Conservation (phyloP, 2,329 filamentous ascomycete species). For the Penicillium digitatum region DNA sequence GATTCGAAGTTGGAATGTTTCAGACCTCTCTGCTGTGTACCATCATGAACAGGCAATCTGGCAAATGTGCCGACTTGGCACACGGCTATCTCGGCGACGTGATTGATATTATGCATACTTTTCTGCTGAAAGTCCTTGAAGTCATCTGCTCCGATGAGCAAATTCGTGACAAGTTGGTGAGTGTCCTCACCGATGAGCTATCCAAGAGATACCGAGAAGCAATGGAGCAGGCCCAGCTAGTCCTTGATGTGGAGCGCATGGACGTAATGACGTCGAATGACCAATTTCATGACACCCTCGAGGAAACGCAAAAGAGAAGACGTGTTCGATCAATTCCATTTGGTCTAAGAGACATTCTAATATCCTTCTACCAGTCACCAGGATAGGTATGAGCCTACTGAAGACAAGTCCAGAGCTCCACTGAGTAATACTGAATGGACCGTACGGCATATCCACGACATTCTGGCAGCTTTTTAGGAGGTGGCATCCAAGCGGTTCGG, state of each 20-base stretch:
- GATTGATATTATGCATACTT: constrained; percentile 29
- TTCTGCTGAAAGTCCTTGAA: neutral
- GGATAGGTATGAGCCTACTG: neutral
- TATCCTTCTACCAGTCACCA: neutral
- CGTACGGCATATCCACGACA: constrained; percentile 56
- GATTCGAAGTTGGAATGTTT: constrained; percentile 54
- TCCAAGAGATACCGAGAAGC: neutral
- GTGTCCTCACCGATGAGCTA: neutral
- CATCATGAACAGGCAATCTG: constrained; percentile 53
- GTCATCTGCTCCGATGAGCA: neutral
- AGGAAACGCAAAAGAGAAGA: neutral
- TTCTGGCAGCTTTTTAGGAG: constrained; percentile 59
- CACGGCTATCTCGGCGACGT: constrained; percentile 50
- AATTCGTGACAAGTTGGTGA: neutral
- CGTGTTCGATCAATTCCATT: neutral
- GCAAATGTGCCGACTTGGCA: constrained; percentile 52
- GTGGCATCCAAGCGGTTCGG: constrained; percentile 60
- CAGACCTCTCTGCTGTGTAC: constrained; percentile 28
- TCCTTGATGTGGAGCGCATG: neutral
- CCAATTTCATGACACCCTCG: neutral
- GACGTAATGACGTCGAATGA: neutral
- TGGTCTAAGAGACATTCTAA: neutral
- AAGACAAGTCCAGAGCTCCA: neutral
- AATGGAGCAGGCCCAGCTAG: neutral
- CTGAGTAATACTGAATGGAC: constrained; percentile 19